Evolutionary conservation across 352 stramenopile genomes (phyloP).

Genomic region (Phytopythium delawarense): DNA sequence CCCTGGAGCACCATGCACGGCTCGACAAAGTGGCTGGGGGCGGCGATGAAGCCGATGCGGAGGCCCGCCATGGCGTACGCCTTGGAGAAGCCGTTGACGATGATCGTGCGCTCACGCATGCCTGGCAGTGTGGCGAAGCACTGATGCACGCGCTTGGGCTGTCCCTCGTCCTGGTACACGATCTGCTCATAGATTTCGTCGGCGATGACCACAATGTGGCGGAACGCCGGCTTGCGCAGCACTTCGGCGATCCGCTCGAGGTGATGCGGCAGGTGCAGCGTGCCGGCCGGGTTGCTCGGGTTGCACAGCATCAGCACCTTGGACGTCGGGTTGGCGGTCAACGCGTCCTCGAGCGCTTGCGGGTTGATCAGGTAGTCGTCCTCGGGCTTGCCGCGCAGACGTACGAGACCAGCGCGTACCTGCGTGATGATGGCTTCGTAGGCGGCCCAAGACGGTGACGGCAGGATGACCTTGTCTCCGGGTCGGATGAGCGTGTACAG

Average conservation of each 20-base stretch:
- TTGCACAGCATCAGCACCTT: conserved; percentile 91
- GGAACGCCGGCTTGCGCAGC: conserved; percentile 49
- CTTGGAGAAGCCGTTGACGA: conserved; percentile 98
- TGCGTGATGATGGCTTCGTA: conserved; percentile 95
- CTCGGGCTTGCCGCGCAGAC: conserved; percentile 85
- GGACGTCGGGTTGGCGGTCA: conserved; percentile 64
- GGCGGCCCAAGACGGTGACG: conserved; percentile 95
- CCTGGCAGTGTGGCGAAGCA: conserved; percentile 64
- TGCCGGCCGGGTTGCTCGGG: conserved; percentile 44
- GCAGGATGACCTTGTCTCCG: conserved; percentile 94
- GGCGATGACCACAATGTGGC: conserved; percentile 84
- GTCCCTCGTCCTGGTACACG: conserved; percentile 81
- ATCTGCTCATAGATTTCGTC: conserved; percentile 97
- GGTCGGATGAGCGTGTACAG: conserved; percentile 85
- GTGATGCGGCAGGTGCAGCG: conserved; percentile 56
- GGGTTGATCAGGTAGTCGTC: conserved; percentile 92
- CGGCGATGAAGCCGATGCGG: conserved; percentile 90
- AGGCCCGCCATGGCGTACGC: conserved; percentile 95
- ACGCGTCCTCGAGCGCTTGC: conserved; percentile 55
- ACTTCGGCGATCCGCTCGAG: conserved; percentile 47
- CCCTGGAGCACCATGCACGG: conserved; percentile 91
- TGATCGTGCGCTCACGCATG: conserved; percentile 90
- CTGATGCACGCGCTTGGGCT: conserved; percentile 43
- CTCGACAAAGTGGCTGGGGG: conserved; percentile 67
- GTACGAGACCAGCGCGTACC: conserved; percentile 80